Conservation (phyloP, 2,329 filamentous ascomycete species). For the Aphanoascus verrucosus region DNA sequence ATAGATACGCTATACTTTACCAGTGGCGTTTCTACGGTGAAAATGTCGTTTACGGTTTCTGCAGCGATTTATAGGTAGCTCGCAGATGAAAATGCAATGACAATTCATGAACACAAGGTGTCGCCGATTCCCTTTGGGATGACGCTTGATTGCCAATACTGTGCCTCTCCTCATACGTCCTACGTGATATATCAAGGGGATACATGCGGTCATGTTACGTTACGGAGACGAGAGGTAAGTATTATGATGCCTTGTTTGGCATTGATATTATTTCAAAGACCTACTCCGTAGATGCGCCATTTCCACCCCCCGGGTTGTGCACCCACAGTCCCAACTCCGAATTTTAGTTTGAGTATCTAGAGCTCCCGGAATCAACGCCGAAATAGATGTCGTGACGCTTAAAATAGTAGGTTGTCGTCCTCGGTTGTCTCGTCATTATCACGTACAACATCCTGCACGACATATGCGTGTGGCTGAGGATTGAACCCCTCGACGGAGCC, state of each 20-base stretch:
- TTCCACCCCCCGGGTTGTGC: not conserved
- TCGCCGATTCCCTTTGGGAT: constrained; percentile 72
- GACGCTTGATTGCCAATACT: constrained; percentile 84
- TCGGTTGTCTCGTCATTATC: constrained; percentile 41
- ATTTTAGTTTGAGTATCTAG: constrained; percentile 14
- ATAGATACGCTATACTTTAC: constrained; percentile 12
- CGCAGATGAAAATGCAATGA: constrained; percentile 17
- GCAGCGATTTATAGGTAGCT: constrained; percentile 6
- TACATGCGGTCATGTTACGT: not conserved
- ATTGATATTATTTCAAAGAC: not conserved
- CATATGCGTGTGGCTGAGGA: constrained; percentile 20
- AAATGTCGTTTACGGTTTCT: constrained; percentile 4
- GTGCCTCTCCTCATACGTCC: constrained; percentile 16
- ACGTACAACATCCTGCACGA: constrained; percentile 20
- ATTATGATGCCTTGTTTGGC: not conserved
- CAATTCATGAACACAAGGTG: constrained; percentile 55
- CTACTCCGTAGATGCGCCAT: not conserved
- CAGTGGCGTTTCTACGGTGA: constrained; percentile 8
- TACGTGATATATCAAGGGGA: not conserved
- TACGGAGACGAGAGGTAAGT: not conserved
- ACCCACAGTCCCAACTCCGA: constrained; percentile 14
- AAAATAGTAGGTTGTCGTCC: constrained; percentile 42
- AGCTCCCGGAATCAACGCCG: constrained; percentile 15
- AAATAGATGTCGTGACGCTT: constrained; percentile 20
- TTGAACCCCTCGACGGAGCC: constrained; percentile 36